Conservation (phyloP, 176 grass and related monocot genomes). For the Leersia perrieri region DNA sequence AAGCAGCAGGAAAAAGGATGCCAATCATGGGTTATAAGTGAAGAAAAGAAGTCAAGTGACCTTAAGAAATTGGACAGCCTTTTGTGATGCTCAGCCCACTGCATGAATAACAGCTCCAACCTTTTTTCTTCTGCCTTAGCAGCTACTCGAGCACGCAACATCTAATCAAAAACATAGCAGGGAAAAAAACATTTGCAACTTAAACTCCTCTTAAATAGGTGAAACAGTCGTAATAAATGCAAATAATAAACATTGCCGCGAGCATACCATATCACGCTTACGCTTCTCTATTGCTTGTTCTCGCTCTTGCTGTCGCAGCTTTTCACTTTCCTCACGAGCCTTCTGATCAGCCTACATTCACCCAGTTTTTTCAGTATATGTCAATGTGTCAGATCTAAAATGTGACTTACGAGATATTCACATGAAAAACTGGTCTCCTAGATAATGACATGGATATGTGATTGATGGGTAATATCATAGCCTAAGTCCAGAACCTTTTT, state of each 20-base stretch:
- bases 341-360: slow-evolving; percentile 90
- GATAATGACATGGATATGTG: not conserved
- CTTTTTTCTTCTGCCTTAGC: slow-evolving; percentile 95
- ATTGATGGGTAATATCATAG: not conserved
- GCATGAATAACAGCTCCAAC: slow-evolving; percentile 86
- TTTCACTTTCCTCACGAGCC: slow-evolving; percentile 93
- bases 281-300: slow-evolving; percentile 86
- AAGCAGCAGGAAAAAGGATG: slow-evolving; percentile 11
- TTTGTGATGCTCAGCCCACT: slow-evolving; percentile 96
- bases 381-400: not conserved
- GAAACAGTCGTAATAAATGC: slow-evolving; percentile 17
- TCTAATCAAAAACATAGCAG: slow-evolving; percentile 46
- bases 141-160: slow-evolving; percentile 83
- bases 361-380: slow-evolving; percentile 18
- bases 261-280: slow-evolving; percentile 82
- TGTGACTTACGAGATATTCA: not conserved
- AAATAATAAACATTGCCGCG: not conserved
- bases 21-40: not conserved
- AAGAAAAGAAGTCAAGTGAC: slow-evolving; percentile 40
- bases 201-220: not conserved
- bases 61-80: slow-evolving; percentile 99
- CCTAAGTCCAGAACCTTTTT: not conserved
- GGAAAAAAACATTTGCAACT: slow-evolving; percentile 27
- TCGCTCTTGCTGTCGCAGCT: slow-evolving; percentile 74
- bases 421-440: not conserved